Percentiles rank a stretch among this genome's conserved stretches.
Conservation (phyloP, 305 asterid species). For the Solanum hybrid region DNA sequence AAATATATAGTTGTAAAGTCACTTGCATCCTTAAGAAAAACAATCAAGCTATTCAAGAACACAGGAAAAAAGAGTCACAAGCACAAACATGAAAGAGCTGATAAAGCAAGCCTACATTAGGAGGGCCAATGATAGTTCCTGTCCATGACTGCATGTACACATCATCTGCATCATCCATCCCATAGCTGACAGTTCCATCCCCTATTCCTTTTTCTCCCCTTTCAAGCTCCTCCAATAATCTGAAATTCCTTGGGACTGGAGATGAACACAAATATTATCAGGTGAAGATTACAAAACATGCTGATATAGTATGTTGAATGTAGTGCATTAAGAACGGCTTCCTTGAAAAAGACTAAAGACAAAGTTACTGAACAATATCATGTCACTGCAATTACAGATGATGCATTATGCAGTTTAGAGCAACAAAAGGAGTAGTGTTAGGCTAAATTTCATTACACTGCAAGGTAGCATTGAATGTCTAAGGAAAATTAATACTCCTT, state of each 20-base stretch:
- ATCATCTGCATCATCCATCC: conserved; percentile 86
- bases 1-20: neutral
- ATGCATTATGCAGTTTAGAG: neutral
- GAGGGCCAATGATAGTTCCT: conserved; percentile 84
- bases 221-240: conserved; percentile 82
- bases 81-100: neutral
- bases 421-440: neutral
- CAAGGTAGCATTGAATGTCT: neutral
- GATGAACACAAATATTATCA: conserved; percentile 4
- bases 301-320: neutral
- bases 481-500: neutral
- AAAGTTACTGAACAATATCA: neutral
- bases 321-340: neutral
- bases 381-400: neutral
- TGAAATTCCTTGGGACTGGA: conserved; percentile 77
- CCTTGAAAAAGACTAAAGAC: neutral
- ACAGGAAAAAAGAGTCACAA: neutral
- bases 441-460: neutral
- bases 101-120: conserved; percentile 42
- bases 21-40: neutral
- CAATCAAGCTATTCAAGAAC: neutral
- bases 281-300: neutral
- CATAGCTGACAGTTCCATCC: conserved; percentile 88
- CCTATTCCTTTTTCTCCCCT: conserved; percentile 92
- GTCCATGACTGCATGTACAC: conserved; percentile 88